Evolutionary conservation across 2,329 filamentous ascomycete species (phyloP), one percentile per base, ranked within the genome.

Genomic region (Beauveria medogensis): DNA sequence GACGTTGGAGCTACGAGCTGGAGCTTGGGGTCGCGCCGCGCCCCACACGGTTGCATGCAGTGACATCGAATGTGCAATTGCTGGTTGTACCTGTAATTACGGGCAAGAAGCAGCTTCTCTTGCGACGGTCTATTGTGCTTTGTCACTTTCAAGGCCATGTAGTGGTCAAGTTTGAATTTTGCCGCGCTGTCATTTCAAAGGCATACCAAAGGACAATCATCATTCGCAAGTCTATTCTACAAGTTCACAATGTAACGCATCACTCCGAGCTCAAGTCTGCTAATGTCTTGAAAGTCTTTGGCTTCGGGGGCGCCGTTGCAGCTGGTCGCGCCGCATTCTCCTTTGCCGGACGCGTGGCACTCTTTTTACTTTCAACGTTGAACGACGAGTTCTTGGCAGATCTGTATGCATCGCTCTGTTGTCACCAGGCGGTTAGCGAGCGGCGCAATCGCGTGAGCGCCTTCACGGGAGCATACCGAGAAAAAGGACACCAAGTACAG

Each of bases 401-500:
- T 67, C 81, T 82, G 71, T 85, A 86, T 0, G 82, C 80, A 68
- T 88, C 85, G 59, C 87, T 78, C 79, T 86, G 67, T 58, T 60
- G 30, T 26, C 24, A 57, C 44, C 14, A 40, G 30, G 16, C 43
- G 20, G 37, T 58, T 53, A 57, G 51, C 12, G 10, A 26, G 20
- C 24, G 16, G 24, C 16, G 51, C 56, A 74, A 68, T 57, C 58
- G 26, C 41, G 3, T 46, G 26, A 28, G 10, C 30, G 24, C 14
- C 24, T 22, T n/a, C 5, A 30, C n/a, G 5, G 3, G 20, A 18
- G 77, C 81, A 61, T 75, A 80, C 83, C 69, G 83, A 80, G 65
- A 88, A 79, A n/a, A 88, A 71, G 4, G 83, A 85, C 8, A 78
- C 77, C 48, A 88, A 71, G 68, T 88, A 88, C 4, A 88, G 72